Conservation (phyloP, 768 basidiomycete genomes). For the Trametes maxima region DNA sequence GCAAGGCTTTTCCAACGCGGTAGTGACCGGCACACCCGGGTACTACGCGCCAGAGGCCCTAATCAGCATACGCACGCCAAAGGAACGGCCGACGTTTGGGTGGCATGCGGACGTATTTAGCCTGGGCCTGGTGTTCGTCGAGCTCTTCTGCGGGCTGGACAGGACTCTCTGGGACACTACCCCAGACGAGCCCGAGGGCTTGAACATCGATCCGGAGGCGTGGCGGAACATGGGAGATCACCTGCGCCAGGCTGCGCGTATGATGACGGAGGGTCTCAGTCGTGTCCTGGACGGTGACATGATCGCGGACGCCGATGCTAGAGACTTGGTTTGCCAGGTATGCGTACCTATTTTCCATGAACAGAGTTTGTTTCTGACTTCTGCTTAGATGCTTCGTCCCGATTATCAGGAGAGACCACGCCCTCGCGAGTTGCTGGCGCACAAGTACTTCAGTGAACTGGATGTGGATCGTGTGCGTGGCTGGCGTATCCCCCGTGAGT, state of each 20-base stretch:
- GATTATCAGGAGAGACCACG: neutral
- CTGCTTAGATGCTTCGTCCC: neutral
- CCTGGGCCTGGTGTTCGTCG: slow-evolving; percentile 49
- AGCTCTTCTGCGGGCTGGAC: slow-evolving; percentile 32
- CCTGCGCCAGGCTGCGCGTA: slow-evolving; percentile 4
- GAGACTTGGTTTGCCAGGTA: slow-evolving; percentile 6
- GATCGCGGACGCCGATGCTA: neutral
- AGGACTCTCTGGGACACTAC: slow-evolving; percentile 12
- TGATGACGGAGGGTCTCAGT: slow-evolving; percentile 7
- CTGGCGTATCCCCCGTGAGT: neutral
- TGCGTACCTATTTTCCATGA: neutral
- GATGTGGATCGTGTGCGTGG: neutral
- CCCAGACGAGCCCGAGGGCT: neutral
- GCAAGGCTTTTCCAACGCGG: slow-evolving; percentile 1
- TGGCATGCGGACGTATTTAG: slow-evolving; percentile 47
- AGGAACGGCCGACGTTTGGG: slow-evolving; percentile 34
- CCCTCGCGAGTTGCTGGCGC: neutral
- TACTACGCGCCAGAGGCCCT: slow-evolving; percentile 51
- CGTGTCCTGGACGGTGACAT: neutral
- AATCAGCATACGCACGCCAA: slow-evolving; percentile 21
- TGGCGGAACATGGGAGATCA: neutral
- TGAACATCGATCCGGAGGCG: neutral
- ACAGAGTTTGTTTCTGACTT: neutral
- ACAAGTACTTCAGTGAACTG: slow-evolving; percentile 5
- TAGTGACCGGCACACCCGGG: slow-evolving; percentile 41